A percentile compares a stretch with the other conserved stretches of the same genome.
Evolutionary conservation across 108 stramenopile species (phyloP).

Genomic region (Stephanodiscus minutulus): DNA sequence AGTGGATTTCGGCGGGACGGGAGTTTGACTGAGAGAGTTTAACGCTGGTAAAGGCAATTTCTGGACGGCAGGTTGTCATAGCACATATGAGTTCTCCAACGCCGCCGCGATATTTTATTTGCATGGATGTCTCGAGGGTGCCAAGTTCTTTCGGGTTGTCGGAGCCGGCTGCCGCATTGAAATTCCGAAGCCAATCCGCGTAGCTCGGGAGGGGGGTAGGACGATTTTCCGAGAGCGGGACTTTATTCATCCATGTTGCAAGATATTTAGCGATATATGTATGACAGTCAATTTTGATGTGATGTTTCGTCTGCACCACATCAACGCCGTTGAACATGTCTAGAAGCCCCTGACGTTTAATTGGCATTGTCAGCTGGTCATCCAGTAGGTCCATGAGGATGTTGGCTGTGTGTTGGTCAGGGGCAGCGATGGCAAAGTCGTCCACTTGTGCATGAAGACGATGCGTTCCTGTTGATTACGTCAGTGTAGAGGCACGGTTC

Average conservation of each 20-base stretch:
- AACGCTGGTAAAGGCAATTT: no score
- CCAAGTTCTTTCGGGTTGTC: no score
- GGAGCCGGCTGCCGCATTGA: not conserved
- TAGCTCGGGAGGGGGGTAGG: slow-evolving; percentile 1
- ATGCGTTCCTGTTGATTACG: no score
- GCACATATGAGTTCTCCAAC: slow-evolving; percentile 53
- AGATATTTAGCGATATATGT: slow-evolving; percentile 26
- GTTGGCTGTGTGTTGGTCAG: not conserved
- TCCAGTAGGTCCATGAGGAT: slow-evolving; percentile 3
- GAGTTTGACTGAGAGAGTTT: no score
- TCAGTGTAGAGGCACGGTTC: slow-evolving; percentile 11
- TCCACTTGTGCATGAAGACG: slow-evolving; percentile 1
- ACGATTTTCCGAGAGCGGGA: not conserved
- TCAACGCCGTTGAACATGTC: slow-evolving; percentile 45
- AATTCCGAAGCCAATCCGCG: not conserved
- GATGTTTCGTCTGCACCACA: slow-evolving; percentile 28
- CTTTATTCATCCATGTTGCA: slow-evolving; percentile 29
- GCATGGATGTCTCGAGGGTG: slow-evolving; percentile 21
- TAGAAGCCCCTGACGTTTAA: slow-evolving; percentile 38
- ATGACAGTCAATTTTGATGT: slow-evolving; percentile 34
- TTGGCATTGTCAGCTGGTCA: slow-evolving; percentile 8
- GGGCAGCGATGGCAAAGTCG: slow-evolving; percentile 32
- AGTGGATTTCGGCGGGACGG: slow-evolving; percentile 12
- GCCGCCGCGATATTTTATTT: slow-evolving; percentile 28
- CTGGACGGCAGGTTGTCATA: no score